Evolutionary conservation across 345 rosid genomes (phyloP).

Genomic region (Linum usitatissimum): DNA sequence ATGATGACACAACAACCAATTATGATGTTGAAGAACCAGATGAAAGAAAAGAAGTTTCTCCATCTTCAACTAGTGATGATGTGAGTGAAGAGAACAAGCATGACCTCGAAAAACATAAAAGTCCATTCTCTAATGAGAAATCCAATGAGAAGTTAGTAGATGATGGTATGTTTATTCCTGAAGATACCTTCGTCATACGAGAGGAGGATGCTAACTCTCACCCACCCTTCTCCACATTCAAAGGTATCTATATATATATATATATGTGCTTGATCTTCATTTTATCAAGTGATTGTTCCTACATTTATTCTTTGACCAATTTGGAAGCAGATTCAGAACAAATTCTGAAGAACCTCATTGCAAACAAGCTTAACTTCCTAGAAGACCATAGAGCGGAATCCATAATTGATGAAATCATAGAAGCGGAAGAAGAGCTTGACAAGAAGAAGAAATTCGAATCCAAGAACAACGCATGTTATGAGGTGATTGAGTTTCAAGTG

Average conservation of each 20-base stretch:
- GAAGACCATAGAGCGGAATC: slow-evolving; percentile 12
- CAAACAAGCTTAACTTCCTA: not conserved
- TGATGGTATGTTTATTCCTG: not conserved
- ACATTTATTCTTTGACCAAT: too few relatives aligned
- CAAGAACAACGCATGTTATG: not conserved
- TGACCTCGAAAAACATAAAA: not conserved
- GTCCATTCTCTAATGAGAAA: not conserved
- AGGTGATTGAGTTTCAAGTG: slow-evolving; percentile 18
- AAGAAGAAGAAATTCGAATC: slow-evolving; percentile 8
- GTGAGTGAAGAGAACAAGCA: not conserved
- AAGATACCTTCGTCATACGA: too few relatives aligned
- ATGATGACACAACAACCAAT: too few relatives aligned
- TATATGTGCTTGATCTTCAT: not conserved
- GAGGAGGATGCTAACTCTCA: slow-evolving; percentile 1
- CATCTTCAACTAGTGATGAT: not conserved
- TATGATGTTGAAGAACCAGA: too few relatives aligned
- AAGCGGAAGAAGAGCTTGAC: not conserved
- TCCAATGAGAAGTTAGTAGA: not conserved
- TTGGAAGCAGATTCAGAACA: slow-evolving; percentile 14
- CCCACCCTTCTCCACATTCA: slow-evolving; percentile 8
- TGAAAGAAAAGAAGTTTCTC: too few relatives aligned
- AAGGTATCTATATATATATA: slow-evolving; percentile 18
- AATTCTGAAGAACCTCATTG: not conserved
- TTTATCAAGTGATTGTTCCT: not conserved
- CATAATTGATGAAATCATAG: slow-evolving; percentile 2